Conservation (phyloP, 495 filamentous ascomycete genomes). For the Patellaria atrata region DNA sequence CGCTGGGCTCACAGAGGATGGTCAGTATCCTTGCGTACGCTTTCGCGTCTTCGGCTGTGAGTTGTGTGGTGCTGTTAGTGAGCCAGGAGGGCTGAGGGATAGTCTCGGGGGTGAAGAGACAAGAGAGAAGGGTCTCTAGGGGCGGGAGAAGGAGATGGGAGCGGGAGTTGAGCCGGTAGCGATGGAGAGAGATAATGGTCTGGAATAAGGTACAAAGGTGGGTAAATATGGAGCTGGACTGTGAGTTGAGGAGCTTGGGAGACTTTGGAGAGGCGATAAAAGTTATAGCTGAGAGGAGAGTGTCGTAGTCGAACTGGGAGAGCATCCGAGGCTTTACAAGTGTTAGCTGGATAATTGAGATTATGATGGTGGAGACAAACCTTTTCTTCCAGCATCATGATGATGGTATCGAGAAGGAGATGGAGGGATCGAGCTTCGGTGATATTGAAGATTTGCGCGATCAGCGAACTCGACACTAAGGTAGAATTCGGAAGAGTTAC, state of each 20-base stretch:
- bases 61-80: conserved; percentile 25
- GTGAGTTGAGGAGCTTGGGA: conserved; percentile 23
- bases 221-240: conserved; percentile 41
- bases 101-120: conserved; percentile 44
- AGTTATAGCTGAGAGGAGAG: conserved; percentile 7
- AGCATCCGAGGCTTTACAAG: conserved; percentile 1
- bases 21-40: conserved; percentile 58
- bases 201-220: conserved; percentile 45
- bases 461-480: too few species aligned
- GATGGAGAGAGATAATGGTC: conserved; percentile 41
- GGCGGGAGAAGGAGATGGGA: conserved; percentile 54
- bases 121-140: conserved; percentile 48
- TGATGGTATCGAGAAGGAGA: conserved; percentile 10
- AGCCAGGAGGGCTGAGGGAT: conserved; percentile 30
- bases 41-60: conserved; percentile 38
- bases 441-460: too few species aligned
- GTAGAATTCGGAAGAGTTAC: too few species aligned
- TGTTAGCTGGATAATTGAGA: not conserved
- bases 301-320: conserved; percentile 13
- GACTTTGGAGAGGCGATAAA: conserved; percentile 6
- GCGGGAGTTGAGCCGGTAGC: conserved; percentile 51
- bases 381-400: conserved; percentile 13
- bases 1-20: conserved; percentile 64
- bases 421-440: conserved; percentile 3
- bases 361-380: not conserved